Base-by-base conservation (phyloP, 768 basidiomycete genomes). In the Mycena leptocephala region DNA sequence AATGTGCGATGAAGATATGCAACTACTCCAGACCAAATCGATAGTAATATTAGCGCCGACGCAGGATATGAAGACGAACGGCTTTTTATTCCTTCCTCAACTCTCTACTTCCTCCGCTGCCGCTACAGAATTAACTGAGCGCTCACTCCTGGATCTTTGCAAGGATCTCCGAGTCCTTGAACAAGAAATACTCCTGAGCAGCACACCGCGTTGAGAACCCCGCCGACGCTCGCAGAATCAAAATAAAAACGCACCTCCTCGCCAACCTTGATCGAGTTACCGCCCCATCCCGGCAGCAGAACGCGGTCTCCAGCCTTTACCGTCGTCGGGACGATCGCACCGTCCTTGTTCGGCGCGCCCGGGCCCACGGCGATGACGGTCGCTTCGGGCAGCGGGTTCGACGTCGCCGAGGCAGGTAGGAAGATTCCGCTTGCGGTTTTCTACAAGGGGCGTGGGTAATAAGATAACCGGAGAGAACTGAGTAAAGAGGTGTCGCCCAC, bases 391-490 rank as follows among this genome's bases (percentile, higher is more conserved):
- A 99, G 91, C 28, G 97, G 97, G 79, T 85, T 92, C 78, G 84
- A 91, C 32, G 96, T 97, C 7, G 95, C 93, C 1, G 97, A 96
- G 0, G 95, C 92, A n/a, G 98, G 98, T 58, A 99, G 90, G 92
- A 97, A 97, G 83, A 99, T 93, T 41, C 98, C 98, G 28, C 95
- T 87, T 4, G 98, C 95, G n/a, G 98, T 99, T 97, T 99, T 98
- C 97, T 99, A 80, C 11, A 3, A 16, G 2, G 48, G 51, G 14
- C 30, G 28, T 22, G 26, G 37, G 20, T n/a, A n/a, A 59, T 24
- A 13, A 51, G 51, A 61, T 48, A 28, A 46, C 28, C 35, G 14
- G 8, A 26, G 35, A 13, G 30, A 48, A 77, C 9, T 39, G 30
- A 51, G 35, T 2, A 26, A 58, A 77, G 35, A 35, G 35, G 24